Conservation (phyloP, 2,329 filamentous ascomycete genomes). For the Huntiella omanensis region DNA sequence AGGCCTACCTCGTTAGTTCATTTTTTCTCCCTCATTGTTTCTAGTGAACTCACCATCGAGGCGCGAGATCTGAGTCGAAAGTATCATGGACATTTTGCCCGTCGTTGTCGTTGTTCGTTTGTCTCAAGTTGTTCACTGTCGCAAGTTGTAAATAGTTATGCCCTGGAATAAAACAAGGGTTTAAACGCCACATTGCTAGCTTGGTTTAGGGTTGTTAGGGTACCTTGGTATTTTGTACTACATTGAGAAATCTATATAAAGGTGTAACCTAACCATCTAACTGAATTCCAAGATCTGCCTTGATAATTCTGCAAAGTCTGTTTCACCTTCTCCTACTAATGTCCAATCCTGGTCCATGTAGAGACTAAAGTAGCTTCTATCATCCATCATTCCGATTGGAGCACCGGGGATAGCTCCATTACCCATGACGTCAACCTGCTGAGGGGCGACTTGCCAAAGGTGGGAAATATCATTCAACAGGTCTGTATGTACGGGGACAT, state of each 20-base stretch:
- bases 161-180: too few species aligned
- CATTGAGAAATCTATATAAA: too few species aligned
- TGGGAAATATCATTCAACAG: slow-evolving; percentile 10
- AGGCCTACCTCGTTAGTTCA: slow-evolving; percentile 40
- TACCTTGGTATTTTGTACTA: background rate
- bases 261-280: background rate
- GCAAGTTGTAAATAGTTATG: too few species aligned
- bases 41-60: slow-evolving; percentile 50
- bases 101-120: background rate
- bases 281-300: slow-evolving; percentile 11
- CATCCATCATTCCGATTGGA: slow-evolving; percentile 8
- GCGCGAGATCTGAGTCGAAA: slow-evolving; percentile 83
- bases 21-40: too few species aligned
- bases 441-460: slow-evolving; percentile 7
- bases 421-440: slow-evolving; percentile 2
- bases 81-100: slow-evolving; percentile 43
- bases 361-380: slow-evolving; percentile 9
- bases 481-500: slow-evolving; percentile 9
- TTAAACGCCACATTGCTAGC: too few species aligned
- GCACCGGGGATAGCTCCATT: slow-evolving; percentile 5
- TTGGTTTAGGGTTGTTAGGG: background rate
- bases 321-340: slow-evolving; percentile 9
- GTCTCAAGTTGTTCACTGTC: too few species aligned
- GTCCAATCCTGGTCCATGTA: slow-evolving; percentile 11
- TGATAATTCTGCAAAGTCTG: slow-evolving; percentile 9